Conservation (phyloP, 495 filamentous ascomycete species). For the Tricharina praecox region DNA sequence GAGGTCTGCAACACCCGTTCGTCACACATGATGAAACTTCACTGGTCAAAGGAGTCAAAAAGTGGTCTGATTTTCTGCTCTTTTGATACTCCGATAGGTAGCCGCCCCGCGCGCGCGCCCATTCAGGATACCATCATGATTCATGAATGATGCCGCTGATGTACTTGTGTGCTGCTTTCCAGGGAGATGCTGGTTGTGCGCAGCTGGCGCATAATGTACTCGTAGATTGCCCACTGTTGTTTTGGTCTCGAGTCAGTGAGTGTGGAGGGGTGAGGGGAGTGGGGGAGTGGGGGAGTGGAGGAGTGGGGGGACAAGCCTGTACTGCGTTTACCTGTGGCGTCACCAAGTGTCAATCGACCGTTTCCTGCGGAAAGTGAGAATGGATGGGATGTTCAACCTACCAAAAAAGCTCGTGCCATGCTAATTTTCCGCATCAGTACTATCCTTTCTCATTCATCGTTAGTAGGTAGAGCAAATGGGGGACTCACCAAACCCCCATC, state of each 20-base stretch:
- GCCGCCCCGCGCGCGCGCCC: too few relatives aligned
- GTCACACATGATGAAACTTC: too few relatives aligned
- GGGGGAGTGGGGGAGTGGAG: too few relatives aligned
- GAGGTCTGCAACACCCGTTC: too few relatives aligned
- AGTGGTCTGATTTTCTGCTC: too few relatives aligned
- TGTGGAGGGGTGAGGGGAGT: too few relatives aligned
- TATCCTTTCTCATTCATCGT: not conserved
- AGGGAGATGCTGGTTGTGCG: too few relatives aligned
- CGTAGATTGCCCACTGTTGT: constrained; percentile 63
- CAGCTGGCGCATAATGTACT: constrained; percentile 49
- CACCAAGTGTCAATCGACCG: constrained; percentile 1
- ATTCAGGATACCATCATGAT: not conserved
- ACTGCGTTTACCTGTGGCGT: constrained; percentile 29
- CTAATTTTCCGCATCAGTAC: constrained; percentile 5
- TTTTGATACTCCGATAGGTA: too few relatives aligned
- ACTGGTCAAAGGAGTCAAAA: too few relatives aligned
- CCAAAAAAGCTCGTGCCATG: constrained; percentile 66
- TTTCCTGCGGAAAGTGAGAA: too few relatives aligned
- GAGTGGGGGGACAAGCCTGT: constrained; percentile 25
- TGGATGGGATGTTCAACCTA: too few relatives aligned
- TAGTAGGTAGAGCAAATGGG: not conserved
- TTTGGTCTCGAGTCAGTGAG: not conserved
- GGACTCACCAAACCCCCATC: constrained; percentile 43
- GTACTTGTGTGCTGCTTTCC: too few relatives aligned
- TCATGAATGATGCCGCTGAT: not conserved